Conservation (phyloP, 1,139 yeast genomes). For the Debaryomyces nepalensis region DNA sequence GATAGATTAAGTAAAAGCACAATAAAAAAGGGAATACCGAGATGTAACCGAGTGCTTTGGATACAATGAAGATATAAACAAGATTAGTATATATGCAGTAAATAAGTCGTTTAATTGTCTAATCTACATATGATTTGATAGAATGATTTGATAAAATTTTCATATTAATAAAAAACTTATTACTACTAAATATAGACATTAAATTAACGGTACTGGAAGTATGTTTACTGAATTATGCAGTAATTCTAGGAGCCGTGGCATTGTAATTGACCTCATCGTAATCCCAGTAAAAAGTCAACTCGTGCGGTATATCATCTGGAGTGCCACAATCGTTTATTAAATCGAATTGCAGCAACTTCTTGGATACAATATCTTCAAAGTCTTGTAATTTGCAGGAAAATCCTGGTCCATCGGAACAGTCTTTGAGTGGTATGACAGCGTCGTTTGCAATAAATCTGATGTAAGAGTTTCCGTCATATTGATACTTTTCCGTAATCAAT, state of each 20-base stretch:
- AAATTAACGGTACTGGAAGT: too few species aligned
- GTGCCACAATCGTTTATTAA: slow-evolving; percentile 38
- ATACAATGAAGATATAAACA: too few species aligned
- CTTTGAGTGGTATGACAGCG: slow-evolving; percentile 57
- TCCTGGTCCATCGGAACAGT: slow-evolving; percentile 59
- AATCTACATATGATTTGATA: too few species aligned
- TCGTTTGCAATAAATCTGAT: slow-evolving; percentile 58
- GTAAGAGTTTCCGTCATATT: slow-evolving; percentile 43
- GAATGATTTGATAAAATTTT: too few species aligned
- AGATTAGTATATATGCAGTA: too few species aligned
- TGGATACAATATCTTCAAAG: slow-evolving; percentile 38
- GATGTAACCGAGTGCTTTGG: too few species aligned
- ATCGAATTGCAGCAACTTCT: slow-evolving; percentile 35
- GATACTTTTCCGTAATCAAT: slow-evolving; percentile 51
- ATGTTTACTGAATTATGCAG: too few species aligned
- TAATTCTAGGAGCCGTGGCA: slow-evolving; percentile 12
- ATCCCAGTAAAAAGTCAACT: slow-evolving; percentile 43
- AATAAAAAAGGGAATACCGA: too few species aligned
- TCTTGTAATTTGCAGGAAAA: slow-evolving; percentile 56
- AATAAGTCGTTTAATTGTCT: too few species aligned
- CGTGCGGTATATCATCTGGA: slow-evolving; percentile 23
- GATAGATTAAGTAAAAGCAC: too few species aligned
- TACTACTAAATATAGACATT: too few species aligned
- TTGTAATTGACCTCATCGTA: slow-evolving; percentile 18
- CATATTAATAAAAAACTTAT: too few species aligned